A percentile compares a stretch with the other conserved stretches of the same genome.
These are phyloP conservation scores for Canariomyces notabilis DNA, from an alignment of 2,329 filamentous ascomycete species.

Conservation along the genomic window DNA sequence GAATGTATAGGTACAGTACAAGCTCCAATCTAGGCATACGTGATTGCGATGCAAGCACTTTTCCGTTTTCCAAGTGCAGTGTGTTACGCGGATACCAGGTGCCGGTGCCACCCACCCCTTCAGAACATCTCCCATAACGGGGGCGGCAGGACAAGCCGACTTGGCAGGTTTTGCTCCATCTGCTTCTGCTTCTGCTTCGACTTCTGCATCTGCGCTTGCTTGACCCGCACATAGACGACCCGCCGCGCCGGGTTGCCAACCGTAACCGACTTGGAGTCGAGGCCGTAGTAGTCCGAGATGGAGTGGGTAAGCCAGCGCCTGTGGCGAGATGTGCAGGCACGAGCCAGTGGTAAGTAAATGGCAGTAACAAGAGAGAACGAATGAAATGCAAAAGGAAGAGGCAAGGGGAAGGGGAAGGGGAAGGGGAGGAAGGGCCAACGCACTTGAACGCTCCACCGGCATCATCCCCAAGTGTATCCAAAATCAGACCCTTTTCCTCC, in stretches of 20 bases:
- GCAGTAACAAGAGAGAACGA: too few relatives aligned
- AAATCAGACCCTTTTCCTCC: slow-evolving; percentile 61
- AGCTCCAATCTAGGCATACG: not conserved
- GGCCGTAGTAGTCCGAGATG: slow-evolving; percentile 86
- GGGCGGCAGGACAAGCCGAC: slow-evolving; percentile 44
- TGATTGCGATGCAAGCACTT: not conserved
- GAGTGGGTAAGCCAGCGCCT: slow-evolving; percentile 91
- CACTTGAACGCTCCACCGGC: slow-evolving; percentile 77
- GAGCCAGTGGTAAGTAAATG: not conserved
- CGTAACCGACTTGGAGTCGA: slow-evolving; percentile 76
- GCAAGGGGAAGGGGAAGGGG: not conserved
- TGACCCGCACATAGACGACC: slow-evolving; percentile 78
- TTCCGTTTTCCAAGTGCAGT: too few relatives aligned
- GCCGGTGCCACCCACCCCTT: not conserved
- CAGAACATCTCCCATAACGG: slow-evolving; percentile 58
- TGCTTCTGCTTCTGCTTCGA: slow-evolving; percentile 23
- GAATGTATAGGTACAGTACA: not conserved
- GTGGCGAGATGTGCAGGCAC: slow-evolving; percentile 14
- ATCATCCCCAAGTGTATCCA: slow-evolving; percentile 73
- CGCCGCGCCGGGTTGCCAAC: slow-evolving; percentile 64
- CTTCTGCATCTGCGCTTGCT: slow-evolving; percentile 35
- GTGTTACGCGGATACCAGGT: not conserved
- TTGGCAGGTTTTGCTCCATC: slow-evolving; percentile 21
- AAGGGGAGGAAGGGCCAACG: slow-evolving; percentile 34
- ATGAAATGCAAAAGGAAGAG: slow-evolving; percentile 20